Percentiles rank a stretch among this genome's conserved stretches.
Conservation (phyloP, 2,329 filamentous ascomycete genomes). For the Tolypocladium ovalisporum region DNA sequence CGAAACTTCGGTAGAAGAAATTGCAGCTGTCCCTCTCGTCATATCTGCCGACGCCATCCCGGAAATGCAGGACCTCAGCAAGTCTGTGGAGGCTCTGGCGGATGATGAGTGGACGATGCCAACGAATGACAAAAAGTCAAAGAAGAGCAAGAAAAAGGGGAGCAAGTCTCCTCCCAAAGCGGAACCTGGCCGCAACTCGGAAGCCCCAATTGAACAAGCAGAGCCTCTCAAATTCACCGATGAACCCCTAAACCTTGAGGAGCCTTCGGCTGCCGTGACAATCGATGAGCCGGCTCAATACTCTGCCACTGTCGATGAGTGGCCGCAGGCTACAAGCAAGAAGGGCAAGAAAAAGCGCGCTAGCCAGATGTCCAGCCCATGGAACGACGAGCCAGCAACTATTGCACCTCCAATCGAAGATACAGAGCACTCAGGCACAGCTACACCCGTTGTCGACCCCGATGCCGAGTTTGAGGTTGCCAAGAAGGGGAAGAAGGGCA, state of each 20-base stretch:
- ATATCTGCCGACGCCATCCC: neutral
- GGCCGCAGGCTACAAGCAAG: constrained; percentile 1
- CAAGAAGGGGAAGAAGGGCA: constrained; percentile 5
- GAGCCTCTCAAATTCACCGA: neutral
- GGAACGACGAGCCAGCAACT: neutral
- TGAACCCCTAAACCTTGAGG: constrained; percentile 1
- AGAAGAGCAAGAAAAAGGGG: constrained; percentile 20
- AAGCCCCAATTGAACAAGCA: neutral
- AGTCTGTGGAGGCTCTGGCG: constrained; percentile 1
- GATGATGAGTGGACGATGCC: constrained; percentile 9
- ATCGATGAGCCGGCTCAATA: neutral
- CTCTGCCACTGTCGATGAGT: neutral
- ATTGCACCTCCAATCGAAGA: neutral
- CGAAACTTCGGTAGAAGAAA: neutral
- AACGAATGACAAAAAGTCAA: constrained; percentile 13
- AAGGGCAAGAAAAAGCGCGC: constrained; percentile 6
- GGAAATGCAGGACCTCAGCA: neutral
- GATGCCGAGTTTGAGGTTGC: constrained; percentile 1
- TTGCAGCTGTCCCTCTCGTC: neutral
- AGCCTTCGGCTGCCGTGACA: neutral
- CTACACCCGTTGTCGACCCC: neutral
- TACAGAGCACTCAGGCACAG: neutral
- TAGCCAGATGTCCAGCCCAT: neutral
- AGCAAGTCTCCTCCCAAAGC: constrained; percentile 11
- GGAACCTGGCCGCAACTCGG: neutral